Base-by-base conservation (phyloP, 352 stramenopile species). In the Pythium guiyangense region DNA sequence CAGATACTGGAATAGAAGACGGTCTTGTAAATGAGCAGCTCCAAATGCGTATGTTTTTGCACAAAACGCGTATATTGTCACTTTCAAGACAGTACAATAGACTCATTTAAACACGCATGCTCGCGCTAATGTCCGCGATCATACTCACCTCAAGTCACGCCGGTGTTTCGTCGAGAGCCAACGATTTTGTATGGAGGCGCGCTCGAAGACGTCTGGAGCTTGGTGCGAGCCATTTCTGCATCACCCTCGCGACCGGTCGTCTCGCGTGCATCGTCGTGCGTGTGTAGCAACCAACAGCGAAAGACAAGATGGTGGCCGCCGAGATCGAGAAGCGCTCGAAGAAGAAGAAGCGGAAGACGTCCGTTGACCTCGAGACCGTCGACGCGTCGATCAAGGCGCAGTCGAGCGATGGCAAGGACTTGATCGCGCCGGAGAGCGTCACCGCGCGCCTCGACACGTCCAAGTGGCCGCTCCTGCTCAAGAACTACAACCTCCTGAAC, bases 401-500 rank as follows among this genome's bases (percentile, higher is more conserved):
- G 39, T 37, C 29, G 12, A 52, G 44, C 26, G 61, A 72, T 1
- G 79, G 73, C 52, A 78, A 84, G 26, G 83, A 93, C 64, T 71
- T 93, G 10, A 93, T 95, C 64, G 72, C 71, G n/a, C 86, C 86
- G 0, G 70, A 95, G 65, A 78, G 64, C 45, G 55, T 70, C 49
- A 96, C 90, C 18, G 91, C 95, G 31, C 97, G 96, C 59, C 63
- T 99, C 49, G 96, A 98, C 74, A 98, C 96, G 54, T 97, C 86
- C 70, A 97, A 98, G 63, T 99, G 98, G 98, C 98, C 98, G 42
- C 80, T 99, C 39, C 76, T 99, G 67, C 91, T 99, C 59, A 99
- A 99, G 84, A 99, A 99, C 77, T 99, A 99, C 77, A 77, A 98
- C 72, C 69, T 98, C 57, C 78, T 99, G 6, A 98, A 99, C 79